Base-by-base conservation (phyloP, 164 flowering plant genomes). In the Nelumbo lutea region DNA sequence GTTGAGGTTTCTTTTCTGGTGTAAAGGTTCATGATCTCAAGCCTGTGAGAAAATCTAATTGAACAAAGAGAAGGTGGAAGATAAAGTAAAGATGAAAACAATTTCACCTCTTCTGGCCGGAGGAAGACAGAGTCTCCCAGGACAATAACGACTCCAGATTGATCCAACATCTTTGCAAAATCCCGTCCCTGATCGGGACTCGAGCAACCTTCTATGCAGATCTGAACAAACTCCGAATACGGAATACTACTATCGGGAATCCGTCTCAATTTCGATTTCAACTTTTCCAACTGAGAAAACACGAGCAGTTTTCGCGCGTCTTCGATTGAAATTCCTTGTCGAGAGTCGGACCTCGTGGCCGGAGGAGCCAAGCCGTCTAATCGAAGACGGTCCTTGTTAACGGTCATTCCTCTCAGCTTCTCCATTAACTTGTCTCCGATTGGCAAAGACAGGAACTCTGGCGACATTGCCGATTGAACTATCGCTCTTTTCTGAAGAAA, bases 71-170 rank as follows among this genome's bases (percentile, higher is more conserved):
- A 50, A 50, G 11, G 9, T 8, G 11, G 53, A 50, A 50, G 52
- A 64, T 48, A 11, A 41, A 41, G 5, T 8, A 64, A 55, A n/a
- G 43, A 59, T 42, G 61, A 27, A 62, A 56, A 64, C n/a, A 0
- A 3, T 15, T 46, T 76, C 77, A 94, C 98, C 96, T 91, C 91
- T 39, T 90, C 91, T 0, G 98, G 98, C 2, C 84, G 80, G 56
- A 91, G 90, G 58, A 85, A 85, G 2, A 94, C 98, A n/a, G 73
- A 40, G 76, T 82, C 72, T 8, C 97, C 93, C 14, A 86, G 55
- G 68, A 90, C 95, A 79, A 94, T 86, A 69, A 94, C 98, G 78
- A 75, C 77, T 27, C 96, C 97, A 9, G 88, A 79, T 9, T 86
- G 78, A 57, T 94, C 97, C 68, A 91, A 61, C 80, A 66, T 68